phyloP scores from a whole-genome alignment of 2,329 filamentous ascomycete genomes.

The Colletotrichum costaricense region DNA sequence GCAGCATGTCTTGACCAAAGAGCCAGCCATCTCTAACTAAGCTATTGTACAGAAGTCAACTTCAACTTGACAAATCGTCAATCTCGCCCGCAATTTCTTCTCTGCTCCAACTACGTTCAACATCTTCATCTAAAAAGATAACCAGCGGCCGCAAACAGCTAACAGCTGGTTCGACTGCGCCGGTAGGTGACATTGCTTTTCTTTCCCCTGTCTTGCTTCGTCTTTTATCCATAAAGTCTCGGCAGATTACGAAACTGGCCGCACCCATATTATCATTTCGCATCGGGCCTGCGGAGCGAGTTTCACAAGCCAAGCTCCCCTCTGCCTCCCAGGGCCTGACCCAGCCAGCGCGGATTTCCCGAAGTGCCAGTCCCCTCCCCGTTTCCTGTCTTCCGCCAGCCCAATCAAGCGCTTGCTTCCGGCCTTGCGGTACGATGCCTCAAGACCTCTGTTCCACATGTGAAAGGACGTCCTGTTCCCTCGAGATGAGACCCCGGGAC shows the following conservation, averaged over 20 bases:
- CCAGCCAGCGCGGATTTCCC: not conserved
- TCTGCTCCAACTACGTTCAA: constrained; percentile 2
- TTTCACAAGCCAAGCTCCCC: constrained; percentile 38
- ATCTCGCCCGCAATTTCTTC: not conserved
- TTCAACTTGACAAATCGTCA: not conserved
- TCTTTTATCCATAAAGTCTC: constrained; percentile 42
- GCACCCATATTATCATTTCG: constrained; percentile 41
- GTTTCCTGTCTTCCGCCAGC: constrained; percentile 22
- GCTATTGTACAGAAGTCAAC: not conserved
- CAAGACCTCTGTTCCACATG: constrained; percentile 25
- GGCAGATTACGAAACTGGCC: constrained; percentile 44
- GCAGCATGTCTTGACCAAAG: not conserved
- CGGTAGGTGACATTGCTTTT: constrained; percentile 24
- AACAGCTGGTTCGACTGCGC: not conserved
- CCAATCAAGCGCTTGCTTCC: constrained; percentile 31
- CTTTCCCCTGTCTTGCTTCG: constrained; percentile 33
- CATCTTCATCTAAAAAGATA: not conserved
- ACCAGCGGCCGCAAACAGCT: constrained; percentile 23
- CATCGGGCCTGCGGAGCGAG: constrained; percentile 46
- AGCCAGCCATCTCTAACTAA: constrained; percentile 22
- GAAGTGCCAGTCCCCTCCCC: not conserved
- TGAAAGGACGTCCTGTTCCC: constrained; percentile 16
- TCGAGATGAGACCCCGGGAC: constrained; percentile 21
- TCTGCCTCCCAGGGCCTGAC: not conserved
- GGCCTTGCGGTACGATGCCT: constrained; percentile 5